A percentile compares a stretch with the other conserved stretches of the same genome.
phyloP scores from a whole-genome alignment of 2,329 filamentous ascomycete genomes.

The Talaromyces verruculosus region DNA sequence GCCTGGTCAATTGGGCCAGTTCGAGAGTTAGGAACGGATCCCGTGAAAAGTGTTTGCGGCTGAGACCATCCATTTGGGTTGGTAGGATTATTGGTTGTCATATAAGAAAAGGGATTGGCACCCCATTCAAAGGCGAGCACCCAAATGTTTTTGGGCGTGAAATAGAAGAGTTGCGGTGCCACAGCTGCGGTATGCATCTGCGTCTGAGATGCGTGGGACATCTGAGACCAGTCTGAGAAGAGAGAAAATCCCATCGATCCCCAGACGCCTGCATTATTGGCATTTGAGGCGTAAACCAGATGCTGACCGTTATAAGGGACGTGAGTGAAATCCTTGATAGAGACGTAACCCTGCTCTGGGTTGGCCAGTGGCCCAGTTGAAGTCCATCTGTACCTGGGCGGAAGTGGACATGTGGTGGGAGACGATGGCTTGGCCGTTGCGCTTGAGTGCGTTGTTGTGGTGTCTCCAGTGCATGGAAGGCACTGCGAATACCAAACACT shows the following conservation, averaged over 20 bases:
- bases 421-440: too few species aligned
- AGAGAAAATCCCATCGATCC: slow-evolving; percentile 61
- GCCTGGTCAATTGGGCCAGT: slow-evolving; percentile 60
- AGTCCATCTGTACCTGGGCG: slow-evolving; percentile 57
- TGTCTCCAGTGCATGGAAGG: too few species aligned
- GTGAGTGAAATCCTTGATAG: slow-evolving; percentile 64
- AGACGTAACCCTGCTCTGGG: slow-evolving; percentile 55
- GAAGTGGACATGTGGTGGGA: slow-evolving; percentile 48
- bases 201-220: too few species aligned
- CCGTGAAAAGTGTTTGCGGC: slow-evolving; percentile 57
- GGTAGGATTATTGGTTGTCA: slow-evolving; percentile 59
- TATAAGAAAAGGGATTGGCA: slow-evolving; percentile 59
- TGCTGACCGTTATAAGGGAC: slow-evolving; percentile 58
- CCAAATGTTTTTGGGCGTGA: slow-evolving; percentile 61
- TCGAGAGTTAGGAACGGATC: slow-evolving; percentile 47
- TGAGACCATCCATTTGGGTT: slow-evolving; percentile 54
- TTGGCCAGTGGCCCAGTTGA: slow-evolving; percentile 53
- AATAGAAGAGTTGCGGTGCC: slow-evolving; percentile 64
- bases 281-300: slow-evolving; percentile 60
- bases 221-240: slow-evolving; percentile 51
- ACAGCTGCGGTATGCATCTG: slow-evolving; percentile 47
- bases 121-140: slow-evolving; percentile 66
- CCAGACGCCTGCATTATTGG: slow-evolving; percentile 47
- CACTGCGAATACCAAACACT: too few species aligned
- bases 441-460: too few species aligned